Conservation (phyloP, 2,329 filamentous ascomycete species). For the Alternaria infectoria region DNA sequence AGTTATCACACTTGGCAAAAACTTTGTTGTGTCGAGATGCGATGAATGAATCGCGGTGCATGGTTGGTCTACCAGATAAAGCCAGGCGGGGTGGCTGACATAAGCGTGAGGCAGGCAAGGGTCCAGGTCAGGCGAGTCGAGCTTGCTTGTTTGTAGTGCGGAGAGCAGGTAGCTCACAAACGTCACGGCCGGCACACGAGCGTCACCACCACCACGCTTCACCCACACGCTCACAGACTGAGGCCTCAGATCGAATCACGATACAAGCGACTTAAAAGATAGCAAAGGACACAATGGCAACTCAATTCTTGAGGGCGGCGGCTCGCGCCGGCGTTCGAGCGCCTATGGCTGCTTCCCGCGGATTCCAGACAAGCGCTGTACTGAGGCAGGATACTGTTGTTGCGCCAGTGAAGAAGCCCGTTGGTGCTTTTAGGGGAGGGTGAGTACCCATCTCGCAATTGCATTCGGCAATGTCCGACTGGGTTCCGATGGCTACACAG, state of each 20-base stretch:
- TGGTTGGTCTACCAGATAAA: conserved; percentile 5
- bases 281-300: conserved; percentile 49
- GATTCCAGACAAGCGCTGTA: conserved; percentile 50
- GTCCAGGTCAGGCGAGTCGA: conserved; percentile 13
- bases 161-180: conserved; percentile 10
- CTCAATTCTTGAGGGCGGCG: conserved; percentile 50
- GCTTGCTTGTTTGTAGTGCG: conserved; percentile 14
- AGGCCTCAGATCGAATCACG: background rate
- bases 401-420: conserved; percentile 65
- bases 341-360: conserved; percentile 30
- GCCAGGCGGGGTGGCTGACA: conserved; percentile 1
- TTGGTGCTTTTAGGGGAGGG: conserved; percentile 76
- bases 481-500: background rate
- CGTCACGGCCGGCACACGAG: conserved; percentile 16
- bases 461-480: background rate
- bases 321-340: conserved; percentile 42
- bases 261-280: background rate
- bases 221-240: background rate
- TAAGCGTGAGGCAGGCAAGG: conserved; percentile 4
- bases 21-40: background rate
- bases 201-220: background rate
- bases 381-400: conserved; percentile 44
- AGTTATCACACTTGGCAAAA: background rate
- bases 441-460: conserved; percentile 51
- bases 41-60: background rate